phyloP scores from a whole-genome alignment of 352 stramenopile genomes.

The Phytophthora colocasiae region DNA sequence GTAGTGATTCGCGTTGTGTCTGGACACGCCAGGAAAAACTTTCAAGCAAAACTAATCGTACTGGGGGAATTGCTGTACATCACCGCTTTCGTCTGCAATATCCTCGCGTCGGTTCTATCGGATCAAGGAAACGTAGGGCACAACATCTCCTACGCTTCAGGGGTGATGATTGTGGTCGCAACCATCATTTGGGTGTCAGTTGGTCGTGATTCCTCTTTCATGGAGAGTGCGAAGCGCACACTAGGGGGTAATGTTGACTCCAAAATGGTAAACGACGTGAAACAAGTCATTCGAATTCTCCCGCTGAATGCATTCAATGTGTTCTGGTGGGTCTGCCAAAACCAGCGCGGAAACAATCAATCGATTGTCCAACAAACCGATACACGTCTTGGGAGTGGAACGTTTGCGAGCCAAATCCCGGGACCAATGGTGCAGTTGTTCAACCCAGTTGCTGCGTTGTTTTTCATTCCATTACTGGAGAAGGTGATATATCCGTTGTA shows the following conservation, averaged over 20 bases:
- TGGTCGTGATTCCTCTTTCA: slow-evolving; percentile 49
- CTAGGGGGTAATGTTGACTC: slow-evolving; percentile 50
- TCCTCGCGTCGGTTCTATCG: slow-evolving; percentile 53
- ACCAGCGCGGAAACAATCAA: slow-evolving; percentile 74
- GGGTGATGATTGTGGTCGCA: slow-evolving; percentile 42
- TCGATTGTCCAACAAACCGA: slow-evolving; percentile 72
- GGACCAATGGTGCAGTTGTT: slow-evolving; percentile 60
- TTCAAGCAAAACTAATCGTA: slow-evolving; percentile 40
- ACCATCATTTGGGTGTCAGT: slow-evolving; percentile 52
- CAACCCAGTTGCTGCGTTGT: slow-evolving; percentile 45
- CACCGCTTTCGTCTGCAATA: slow-evolving; percentile 52
- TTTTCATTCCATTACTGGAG: slow-evolving; percentile 48
- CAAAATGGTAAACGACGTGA: slow-evolving; percentile 52
- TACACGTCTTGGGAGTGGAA: slow-evolving; percentile 44
- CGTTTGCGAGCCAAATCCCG: slow-evolving; percentile 49
- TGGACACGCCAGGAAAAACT: slow-evolving; percentile 31
- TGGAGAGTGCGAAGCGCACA: slow-evolving; percentile 48
- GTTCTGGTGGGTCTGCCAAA: slow-evolving; percentile 64
- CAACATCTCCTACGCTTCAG: slow-evolving; percentile 52
- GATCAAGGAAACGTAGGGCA: slow-evolving; percentile 42
- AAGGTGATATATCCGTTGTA: slow-evolving; percentile 52
- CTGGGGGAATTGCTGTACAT: slow-evolving; percentile 47
- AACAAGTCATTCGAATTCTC: slow-evolving; percentile 48
- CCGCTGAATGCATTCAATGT: slow-evolving; percentile 55
- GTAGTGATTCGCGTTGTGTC: slow-evolving; percentile 48